These are phyloP conservation scores for Clonostachys rosea DNA, from an alignment of 2,329 filamentous ascomycete species.

Conservation along the genomic window DNA sequence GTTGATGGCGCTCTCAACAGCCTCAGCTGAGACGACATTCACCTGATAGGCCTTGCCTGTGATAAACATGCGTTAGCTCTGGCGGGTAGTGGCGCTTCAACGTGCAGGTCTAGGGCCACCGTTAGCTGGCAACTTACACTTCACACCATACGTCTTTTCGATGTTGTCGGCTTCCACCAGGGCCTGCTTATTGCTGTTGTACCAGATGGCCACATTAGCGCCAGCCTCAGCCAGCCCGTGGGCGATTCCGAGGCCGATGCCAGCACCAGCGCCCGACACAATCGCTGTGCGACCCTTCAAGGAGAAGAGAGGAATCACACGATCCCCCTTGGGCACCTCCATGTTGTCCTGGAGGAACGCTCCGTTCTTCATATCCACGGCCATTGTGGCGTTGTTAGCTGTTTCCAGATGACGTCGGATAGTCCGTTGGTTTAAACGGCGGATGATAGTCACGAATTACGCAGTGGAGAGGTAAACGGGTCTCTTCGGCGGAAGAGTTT, in stretches of 20 bases:
- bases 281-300: slow-evolving; percentile 67
- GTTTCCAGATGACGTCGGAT: neutral
- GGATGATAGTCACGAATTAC: neutral
- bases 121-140: slow-evolving; percentile 41
- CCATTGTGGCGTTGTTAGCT: slow-evolving; percentile 1
- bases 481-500: neutral
- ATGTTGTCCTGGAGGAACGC: slow-evolving; percentile 56
- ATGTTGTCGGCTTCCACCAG: slow-evolving; percentile 58
- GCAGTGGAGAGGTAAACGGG: neutral
- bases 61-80: neutral
- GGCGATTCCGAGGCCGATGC: slow-evolving; percentile 63
- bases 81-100: too few species aligned
- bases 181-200: slow-evolving; percentile 64
- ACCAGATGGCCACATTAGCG: slow-evolving; percentile 69
- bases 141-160: slow-evolving; percentile 61
- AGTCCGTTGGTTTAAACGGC: neutral
- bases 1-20: slow-evolving; percentile 45
- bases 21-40: slow-evolving; percentile 49
- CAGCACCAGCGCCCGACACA: slow-evolving; percentile 61
- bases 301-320: slow-evolving; percentile 63
- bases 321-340: slow-evolving; percentile 34
- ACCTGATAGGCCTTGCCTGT: slow-evolving; percentile 58
- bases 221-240: slow-evolving; percentile 64
- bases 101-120: neutral
- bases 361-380: slow-evolving; percentile 32